Conservation (phyloP, 2,329 filamentous ascomycete genomes). For the Alternaria metachromatica region DNA sequence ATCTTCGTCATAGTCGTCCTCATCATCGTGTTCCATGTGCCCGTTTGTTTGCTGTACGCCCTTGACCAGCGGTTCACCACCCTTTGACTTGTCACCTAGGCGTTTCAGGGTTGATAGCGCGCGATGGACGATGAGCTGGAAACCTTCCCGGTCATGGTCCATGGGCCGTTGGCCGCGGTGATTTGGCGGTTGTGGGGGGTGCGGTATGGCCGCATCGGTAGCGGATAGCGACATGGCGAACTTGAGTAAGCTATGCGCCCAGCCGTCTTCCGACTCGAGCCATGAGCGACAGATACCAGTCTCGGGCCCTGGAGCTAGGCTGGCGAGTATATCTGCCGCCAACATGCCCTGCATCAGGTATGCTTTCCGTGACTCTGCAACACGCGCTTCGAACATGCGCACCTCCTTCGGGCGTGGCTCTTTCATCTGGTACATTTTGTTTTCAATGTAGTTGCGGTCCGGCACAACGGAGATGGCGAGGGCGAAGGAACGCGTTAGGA, state of each 20-base stretch:
- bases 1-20: conserved; percentile 36
- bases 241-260: conserved; percentile 78
- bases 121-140: conserved; percentile 52
- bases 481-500: conserved; percentile 86
- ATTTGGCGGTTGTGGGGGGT: conserved; percentile 34
- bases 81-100: conserved; percentile 54
- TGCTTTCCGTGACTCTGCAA: conserved; percentile 84
- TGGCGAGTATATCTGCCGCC: conserved; percentile 85
- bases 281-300: conserved; percentile 75
- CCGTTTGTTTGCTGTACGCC: conserved; percentile 35
- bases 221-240: conserved; percentile 71
- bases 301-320: conserved; percentile 75
- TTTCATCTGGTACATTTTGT: conserved; percentile 44
- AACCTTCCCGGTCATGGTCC: conserved; percentile 45
- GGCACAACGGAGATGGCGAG: conserved; percentile 86
- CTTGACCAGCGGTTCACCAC: conserved; percentile 42
- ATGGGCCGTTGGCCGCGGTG: conserved; percentile 42
- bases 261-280: conserved; percentile 83
- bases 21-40: conserved; percentile 23
- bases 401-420: conserved; percentile 55
- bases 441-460: conserved; percentile 64
- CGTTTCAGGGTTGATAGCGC: conserved; percentile 56
- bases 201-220: conserved; percentile 36
- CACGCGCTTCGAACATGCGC: conserved; percentile 58
- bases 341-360: conserved; percentile 91